Conservation (phyloP, 106 monocot species). For the Phalaenopsis aphrodite region DNA sequence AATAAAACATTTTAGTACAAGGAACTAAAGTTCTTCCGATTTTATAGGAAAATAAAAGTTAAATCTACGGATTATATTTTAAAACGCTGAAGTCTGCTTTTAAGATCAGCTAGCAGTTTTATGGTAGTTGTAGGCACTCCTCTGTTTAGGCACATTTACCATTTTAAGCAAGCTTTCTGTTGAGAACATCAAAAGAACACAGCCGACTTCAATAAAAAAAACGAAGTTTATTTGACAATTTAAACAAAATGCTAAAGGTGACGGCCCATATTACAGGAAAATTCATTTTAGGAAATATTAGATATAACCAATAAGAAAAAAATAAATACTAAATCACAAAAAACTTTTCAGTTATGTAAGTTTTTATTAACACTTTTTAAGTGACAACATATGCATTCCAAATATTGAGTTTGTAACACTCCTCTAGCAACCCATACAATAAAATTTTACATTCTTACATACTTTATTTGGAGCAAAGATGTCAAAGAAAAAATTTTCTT, state of each 20-base stretch:
- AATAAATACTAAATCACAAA: not conserved
- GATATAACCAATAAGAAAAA: not conserved
- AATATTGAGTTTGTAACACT: not conserved
- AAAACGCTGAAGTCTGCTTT: not conserved
- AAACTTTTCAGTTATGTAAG: not conserved
- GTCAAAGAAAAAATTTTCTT: too few species aligned
- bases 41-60: not conserved
- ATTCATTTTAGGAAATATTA: not conserved
- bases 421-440: too few species aligned
- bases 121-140: not conserved
- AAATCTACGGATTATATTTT: not conserved
- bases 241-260: not conserved
- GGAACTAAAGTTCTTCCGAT: not conserved
- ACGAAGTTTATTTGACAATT: not conserved
- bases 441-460: too few species aligned
- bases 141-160: too few species aligned
- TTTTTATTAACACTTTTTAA: not conserved
- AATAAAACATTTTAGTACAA: not conserved
- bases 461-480: too few species aligned
- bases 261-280: not conserved
- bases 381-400: not conserved
- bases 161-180: not conserved
- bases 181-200: not conserved
- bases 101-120: not conserved
- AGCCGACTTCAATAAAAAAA: not conserved